A percentile compares a stretch with the other conserved stretches of the same genome.
Conservation (phyloP, 768 basidiomycete genomes). For the Mycena rebaudengoi region DNA sequence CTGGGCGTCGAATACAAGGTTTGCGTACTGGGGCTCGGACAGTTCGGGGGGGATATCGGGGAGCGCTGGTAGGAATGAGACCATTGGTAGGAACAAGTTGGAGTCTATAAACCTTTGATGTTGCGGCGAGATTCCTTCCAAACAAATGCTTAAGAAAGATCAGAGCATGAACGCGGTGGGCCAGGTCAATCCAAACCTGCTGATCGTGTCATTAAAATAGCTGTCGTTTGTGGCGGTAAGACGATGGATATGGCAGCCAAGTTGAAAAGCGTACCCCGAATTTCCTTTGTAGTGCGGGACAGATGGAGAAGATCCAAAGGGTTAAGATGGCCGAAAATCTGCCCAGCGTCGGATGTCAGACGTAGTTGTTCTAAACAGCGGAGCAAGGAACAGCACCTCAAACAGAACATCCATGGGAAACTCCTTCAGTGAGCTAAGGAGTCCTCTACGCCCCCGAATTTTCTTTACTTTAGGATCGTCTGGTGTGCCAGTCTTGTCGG, state of each 20-base stretch:
- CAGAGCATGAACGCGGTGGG: not conserved
- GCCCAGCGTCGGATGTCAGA: too few relatives aligned
- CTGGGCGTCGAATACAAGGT: conserved; percentile 52
- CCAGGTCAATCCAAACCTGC: conserved; percentile 7
- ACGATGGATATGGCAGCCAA: not conserved
- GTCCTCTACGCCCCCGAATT: conserved; percentile 17
- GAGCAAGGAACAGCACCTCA: conserved; percentile 30
- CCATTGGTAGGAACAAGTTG: not conserved
- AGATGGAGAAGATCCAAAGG: conserved; percentile 57
- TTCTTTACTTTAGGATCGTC: conserved; percentile 11
- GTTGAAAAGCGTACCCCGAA: conserved; percentile 35
- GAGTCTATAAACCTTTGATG: conserved; percentile 20
- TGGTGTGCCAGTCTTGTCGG: not conserved
- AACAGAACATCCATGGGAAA: conserved; percentile 43
- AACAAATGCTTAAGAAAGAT: conserved; percentile 36
- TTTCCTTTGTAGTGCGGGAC: conserved; percentile 49
- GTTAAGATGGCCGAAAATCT: conserved; percentile 55
- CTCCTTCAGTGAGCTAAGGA: conserved; percentile 18
- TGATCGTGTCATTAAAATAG: conserved; percentile 46
- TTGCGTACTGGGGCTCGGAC: conserved; percentile 52
- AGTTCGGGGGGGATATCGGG: conserved; percentile 55
- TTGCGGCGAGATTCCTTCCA: conserved; percentile 46
- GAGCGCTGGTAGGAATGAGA: conserved; percentile 31
- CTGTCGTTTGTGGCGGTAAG: not conserved
- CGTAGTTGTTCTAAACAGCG: not conserved